phyloP scores from a whole-genome alignment of 2,329 filamentous ascomycete genomes.

The Nemania sp. region DNA sequence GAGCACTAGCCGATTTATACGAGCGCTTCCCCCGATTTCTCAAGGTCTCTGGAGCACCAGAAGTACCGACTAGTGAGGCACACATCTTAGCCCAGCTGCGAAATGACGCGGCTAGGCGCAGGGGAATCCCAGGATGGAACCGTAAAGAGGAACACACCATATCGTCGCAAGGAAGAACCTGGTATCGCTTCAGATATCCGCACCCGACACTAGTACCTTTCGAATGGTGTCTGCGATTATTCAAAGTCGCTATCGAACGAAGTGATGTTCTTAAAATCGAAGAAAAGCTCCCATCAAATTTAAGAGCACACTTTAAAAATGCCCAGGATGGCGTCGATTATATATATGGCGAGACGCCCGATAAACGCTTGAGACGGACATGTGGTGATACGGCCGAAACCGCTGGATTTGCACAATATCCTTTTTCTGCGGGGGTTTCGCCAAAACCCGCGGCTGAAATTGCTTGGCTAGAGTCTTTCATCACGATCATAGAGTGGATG shows the following conservation, averaged over 20 bases:
- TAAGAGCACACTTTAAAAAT: conserved; percentile 13
- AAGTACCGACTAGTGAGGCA: no score
- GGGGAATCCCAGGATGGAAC: no score
- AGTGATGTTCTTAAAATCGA: not conserved
- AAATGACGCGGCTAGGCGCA: no score
- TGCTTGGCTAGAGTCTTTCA: conserved; percentile 31
- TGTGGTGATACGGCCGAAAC: not conserved
- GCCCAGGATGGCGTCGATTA: conserved; percentile 20
- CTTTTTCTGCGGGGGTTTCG: conserved; percentile 6
- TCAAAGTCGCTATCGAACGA: conserved; percentile 15
- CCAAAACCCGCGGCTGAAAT: conserved; percentile 29
- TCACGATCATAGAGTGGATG: conserved; percentile 25
- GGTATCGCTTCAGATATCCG: conserved; percentile 32
- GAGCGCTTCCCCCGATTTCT: no score
- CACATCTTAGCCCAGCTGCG: no score
- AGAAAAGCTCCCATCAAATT: not conserved
- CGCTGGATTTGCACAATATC: conserved; percentile 20
- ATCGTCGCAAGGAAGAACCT: not conserved
- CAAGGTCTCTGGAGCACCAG: no score
- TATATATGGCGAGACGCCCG: conserved; percentile 19
- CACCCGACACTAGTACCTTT: conserved; percentile 29
- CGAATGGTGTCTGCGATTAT: conserved; percentile 32
- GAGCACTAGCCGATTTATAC: no score
- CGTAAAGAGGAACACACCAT: no score
- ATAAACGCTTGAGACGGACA: conserved; percentile 16